phyloP scores from a whole-genome alignment of 352 stramenopile genomes.

The Thraustochytrium sp. region DNA sequence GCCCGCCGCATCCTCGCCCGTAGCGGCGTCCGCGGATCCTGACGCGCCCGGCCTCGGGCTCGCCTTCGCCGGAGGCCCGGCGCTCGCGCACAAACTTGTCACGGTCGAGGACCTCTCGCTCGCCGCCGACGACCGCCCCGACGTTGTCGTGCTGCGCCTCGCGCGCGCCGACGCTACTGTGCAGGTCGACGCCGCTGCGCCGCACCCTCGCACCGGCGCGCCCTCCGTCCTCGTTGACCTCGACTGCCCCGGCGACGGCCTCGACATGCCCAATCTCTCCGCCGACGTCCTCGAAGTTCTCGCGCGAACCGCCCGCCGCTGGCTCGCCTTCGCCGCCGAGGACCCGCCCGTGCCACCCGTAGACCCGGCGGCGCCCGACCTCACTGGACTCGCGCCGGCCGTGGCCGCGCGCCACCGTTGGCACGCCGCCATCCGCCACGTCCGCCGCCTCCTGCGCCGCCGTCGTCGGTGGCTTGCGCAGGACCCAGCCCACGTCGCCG shows the following conservation, averaged over 20 bases:
- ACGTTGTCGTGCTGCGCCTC: background rate
- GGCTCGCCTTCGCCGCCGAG: background rate
- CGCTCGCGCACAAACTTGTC: background rate
- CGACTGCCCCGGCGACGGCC: background rate
- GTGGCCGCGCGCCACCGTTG: no score
- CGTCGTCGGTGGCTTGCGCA: no score
- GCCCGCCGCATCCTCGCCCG: no score
- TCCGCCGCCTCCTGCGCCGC: no score
- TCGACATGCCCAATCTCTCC: background rate
- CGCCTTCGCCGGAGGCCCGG: background rate
- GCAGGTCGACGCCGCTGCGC: background rate
- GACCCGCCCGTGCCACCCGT: no score
- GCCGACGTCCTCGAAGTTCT: background rate
- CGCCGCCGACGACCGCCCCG: background rate
- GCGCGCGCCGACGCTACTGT: background rate
- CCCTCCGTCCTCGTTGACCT: background rate
- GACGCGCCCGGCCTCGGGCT: background rate
- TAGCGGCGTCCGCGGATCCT: no score
- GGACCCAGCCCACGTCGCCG: no score
- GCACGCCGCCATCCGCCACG: no score
- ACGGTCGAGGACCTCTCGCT: background rate
- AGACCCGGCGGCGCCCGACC: no score
- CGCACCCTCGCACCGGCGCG: background rate
- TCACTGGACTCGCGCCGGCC: no score
- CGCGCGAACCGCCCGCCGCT: background rate